Evolutionary conservation across 2,329 filamentous ascomycete genomes (phyloP), one percentile per base, ranked within the genome.

Genomic region (Chrysoporthe cubensis): DNA sequence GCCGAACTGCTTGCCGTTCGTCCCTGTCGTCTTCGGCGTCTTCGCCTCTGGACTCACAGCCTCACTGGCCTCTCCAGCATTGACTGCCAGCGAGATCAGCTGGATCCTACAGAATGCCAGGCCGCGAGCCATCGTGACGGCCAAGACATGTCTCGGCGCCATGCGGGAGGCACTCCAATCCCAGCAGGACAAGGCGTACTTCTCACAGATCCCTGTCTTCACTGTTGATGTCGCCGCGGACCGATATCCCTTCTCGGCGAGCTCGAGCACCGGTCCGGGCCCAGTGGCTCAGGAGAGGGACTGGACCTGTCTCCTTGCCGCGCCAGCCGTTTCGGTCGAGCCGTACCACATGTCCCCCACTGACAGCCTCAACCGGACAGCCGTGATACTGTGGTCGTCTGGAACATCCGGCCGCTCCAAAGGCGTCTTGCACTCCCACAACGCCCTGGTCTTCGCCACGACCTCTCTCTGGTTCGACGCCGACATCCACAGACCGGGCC

Each of bases 331-430:
- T 26, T 89, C 85, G 84, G 80, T 83, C 21, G 75, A 79, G 40
- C 77, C 68, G 5, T 68, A 66, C 46, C 66, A 44, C 72, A 21
- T 78, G 76, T 0, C 75, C 76, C 1, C 76, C 80, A 13, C 81
- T 85, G 68, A 74, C 79, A 40, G 78, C 78, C 14, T 81, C 82
- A 69, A 90, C 72, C 92, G 92, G 75, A 90, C 87, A 2, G 80
- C 80, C 52, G 72, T 82, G 1, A 80, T 82, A 60, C 76, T 82
- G 63, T 82, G 80, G 80, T 82, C 80, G 0, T 88, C 85, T 0
- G 85, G 91, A 14, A 92, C 89, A 0, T 94, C 91, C 0, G 91
- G 91, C 1, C 82, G 90, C 0, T 90, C 91, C 14, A 94, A 94
- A 75, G 91, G 91, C 48, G 91, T 93, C 1, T 85, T 91, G 73